These are phyloP conservation scores for Sclerospora graminicola DNA, from an alignment of 352 stramenopile species.

Conservation along the genomic window DNA sequence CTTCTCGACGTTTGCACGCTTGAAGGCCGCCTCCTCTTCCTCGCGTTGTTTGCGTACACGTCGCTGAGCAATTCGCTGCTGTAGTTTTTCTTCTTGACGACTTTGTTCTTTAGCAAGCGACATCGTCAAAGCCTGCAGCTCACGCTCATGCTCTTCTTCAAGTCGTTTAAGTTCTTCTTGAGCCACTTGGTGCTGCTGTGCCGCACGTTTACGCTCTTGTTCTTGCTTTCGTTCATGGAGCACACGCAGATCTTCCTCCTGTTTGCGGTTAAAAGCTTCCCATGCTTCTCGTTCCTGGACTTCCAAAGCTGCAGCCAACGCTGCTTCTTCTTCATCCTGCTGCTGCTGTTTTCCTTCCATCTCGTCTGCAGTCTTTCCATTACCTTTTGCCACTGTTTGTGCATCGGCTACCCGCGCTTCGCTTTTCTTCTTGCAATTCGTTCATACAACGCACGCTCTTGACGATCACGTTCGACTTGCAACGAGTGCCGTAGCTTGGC, in stretches of 20 bases:
- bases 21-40: conserved; percentile 14
- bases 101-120: too few species aligned
- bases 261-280: conserved; percentile 25
- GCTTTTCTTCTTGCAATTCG: conserved; percentile 42
- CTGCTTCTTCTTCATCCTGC: conserved; percentile 9
- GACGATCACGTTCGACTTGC: conserved; percentile 27
- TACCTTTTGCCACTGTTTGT: conserved; percentile 3
- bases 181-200: too few species aligned
- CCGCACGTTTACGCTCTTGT: conserved; percentile 21
- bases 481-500: conserved; percentile 23
- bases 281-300: conserved; percentile 26
- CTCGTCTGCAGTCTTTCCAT: conserved; percentile 17
- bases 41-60: conserved; percentile 30
- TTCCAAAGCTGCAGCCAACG: conserved; percentile 14
- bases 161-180: too few species aligned
- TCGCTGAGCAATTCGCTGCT: conserved; percentile 46
- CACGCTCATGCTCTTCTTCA: too few species aligned
- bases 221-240: conserved; percentile 28
- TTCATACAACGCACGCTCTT: conserved; percentile 44
- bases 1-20: conserved; percentile 4
- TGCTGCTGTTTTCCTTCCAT: conserved; percentile 22
- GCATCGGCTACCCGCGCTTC: conserved; percentile 12
- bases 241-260: conserved; percentile 27
- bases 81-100: too few species aligned
- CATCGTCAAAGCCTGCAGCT: too few species aligned